Base-by-base conservation (phyloP, 1,284 basidiomycete genomes). In the Sanguinoderma infundibulare region DNA sequence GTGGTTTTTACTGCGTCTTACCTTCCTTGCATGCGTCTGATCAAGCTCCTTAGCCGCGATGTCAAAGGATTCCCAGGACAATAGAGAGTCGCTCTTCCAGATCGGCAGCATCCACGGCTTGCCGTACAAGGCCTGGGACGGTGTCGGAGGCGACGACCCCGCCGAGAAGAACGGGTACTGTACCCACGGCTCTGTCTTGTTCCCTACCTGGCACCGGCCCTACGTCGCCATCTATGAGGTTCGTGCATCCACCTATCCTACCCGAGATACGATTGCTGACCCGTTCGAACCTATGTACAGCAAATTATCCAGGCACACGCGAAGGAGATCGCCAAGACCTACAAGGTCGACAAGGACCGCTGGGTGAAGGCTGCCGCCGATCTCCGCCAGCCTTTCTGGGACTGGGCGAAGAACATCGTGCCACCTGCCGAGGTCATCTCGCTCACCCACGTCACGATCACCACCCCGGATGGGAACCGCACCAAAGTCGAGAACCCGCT, bases 181-280 rank as follows among this genome's bases (percentile, higher is more conserved):
- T 61, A 78, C 77, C 20, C 83, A 84, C 66, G 81, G 79, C 12
- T 78, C 76, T 8, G 75, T 80, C 14, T 70, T 83, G 14, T 85
- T 85, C 75, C 83, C 83, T 3, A 82, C 81, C 3, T 85, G 80
- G 79, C 83, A 84, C 65, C 73, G 83, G 49, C 81, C 82, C 0
- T 84, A 84, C 60, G 69, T 83, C n/a, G 69, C 76, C n/a, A 69
- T 84, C 0, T 78, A 76, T 55, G 83, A 85, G 76, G 83, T 83
- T 60, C n/a, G 73, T n/a, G 9, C 7, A 53, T 8, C 24, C 47
- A 14, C 10, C 24, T 17, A 17, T 12, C n/a, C 15, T 28, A 3
- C 42, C 46, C 53, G 26, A 20, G 22, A 14, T 4, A 51, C 30
- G 35, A 51, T 9, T 14, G 15, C 35, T 63, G 17, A 39, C 32